phyloP scores from a whole-genome alignment of 768 basidiomycete genomes.

The Leccinum subgranulosum region DNA sequence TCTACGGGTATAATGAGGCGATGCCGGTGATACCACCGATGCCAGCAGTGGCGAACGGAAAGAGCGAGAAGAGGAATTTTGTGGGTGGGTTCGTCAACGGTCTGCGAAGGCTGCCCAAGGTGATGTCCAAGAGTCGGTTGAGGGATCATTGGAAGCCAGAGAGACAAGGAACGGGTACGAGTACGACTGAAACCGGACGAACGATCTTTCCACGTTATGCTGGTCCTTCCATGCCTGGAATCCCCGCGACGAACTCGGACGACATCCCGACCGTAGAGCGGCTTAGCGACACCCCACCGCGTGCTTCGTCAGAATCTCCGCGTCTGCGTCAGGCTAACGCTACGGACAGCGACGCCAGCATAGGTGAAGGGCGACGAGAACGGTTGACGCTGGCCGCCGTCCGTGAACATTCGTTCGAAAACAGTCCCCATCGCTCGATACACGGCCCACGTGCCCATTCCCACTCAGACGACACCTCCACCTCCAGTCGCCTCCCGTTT shows the following conservation, averaged over 20 bases:
- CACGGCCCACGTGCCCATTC: conserved; percentile 15
- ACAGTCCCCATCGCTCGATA: conserved; percentile 9
- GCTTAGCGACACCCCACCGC: conserved; percentile 20
- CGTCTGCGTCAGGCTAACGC: conserved; percentile 12
- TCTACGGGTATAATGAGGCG: conserved; percentile 24
- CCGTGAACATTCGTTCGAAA: conserved; percentile 23
- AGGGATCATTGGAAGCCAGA: conserved; percentile 24
- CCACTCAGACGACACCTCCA: conserved; percentile 19
- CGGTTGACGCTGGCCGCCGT: conserved; percentile 25
- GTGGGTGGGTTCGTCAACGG: conserved; percentile 31
- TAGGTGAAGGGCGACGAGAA: conserved; percentile 23
- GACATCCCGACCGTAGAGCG: conserved; percentile 30
- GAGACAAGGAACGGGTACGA: conserved; percentile 14
- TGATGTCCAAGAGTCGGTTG: conserved; percentile 31
- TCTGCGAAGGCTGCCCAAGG: conserved; percentile 30
- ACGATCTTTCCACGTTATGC: conserved; percentile 19
- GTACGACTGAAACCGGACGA: conserved; percentile 13
- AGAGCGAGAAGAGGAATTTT: conserved; percentile 31
- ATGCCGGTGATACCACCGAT: conserved; percentile 2
- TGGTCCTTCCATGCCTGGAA: conserved; percentile 16
- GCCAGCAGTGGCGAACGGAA: conserved; percentile 20
- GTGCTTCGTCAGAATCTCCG: conserved; percentile 26
- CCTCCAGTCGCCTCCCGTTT: conserved; percentile 24
- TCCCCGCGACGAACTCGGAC: conserved; percentile 24
- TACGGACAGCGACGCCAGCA: conserved; percentile 19